Base-by-base conservation (phyloP, 495 filamentous ascomycete species). In the Penicilliopsis zonata region DNA sequence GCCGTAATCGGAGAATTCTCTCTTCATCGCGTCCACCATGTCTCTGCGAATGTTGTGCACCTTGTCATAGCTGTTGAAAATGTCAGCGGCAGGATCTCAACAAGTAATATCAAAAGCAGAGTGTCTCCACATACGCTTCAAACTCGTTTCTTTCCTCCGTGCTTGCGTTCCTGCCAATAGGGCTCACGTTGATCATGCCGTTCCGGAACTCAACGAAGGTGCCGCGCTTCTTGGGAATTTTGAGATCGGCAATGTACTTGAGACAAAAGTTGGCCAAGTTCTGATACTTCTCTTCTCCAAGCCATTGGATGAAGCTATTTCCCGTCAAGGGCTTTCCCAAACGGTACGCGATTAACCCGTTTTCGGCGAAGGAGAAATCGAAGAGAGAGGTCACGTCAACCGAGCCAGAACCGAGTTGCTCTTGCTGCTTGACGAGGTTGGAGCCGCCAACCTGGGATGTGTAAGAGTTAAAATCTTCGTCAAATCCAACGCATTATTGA, bases 131-230 rank as follows among this genome's bases (percentile, higher is more conserved):
- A 28, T 50, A 62, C 44, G 57, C 59, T 51, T 90, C 61, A 45
- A 76, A 98, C 28, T 80, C 86, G 36, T 76, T 57, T 13, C 90
- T 69, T 65, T 98, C 88, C 44, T 76, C 53, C n/a, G 61, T 49
- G 40, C 67, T 81, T 13, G 90, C 90, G 43, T 94, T 94, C 32
- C 90, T 70, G n/a, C 90, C 90, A 44, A 96, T 71, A 25, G 90
- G 90, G 22, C 73, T 80, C 41, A 98, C 65, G 43, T 98, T 98
- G 56, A 98, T 73, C 90, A 96, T 96, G 53, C 90, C 90, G 51
- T 88, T 93, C 37, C 67, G 72, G 67, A 94, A 98, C 67, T 98
- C 90, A 37, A 98, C 61, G 52, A 98, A 98, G 18, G 90, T 98
- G 42, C 90, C 90, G 28, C 88, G 70, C 76, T 92, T 96, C 57